Evolutionary conservation across 768 basidiomycete species (phyloP), one percentile per base, ranked within the genome.

Genomic region (Tulasnella sp.): DNA sequence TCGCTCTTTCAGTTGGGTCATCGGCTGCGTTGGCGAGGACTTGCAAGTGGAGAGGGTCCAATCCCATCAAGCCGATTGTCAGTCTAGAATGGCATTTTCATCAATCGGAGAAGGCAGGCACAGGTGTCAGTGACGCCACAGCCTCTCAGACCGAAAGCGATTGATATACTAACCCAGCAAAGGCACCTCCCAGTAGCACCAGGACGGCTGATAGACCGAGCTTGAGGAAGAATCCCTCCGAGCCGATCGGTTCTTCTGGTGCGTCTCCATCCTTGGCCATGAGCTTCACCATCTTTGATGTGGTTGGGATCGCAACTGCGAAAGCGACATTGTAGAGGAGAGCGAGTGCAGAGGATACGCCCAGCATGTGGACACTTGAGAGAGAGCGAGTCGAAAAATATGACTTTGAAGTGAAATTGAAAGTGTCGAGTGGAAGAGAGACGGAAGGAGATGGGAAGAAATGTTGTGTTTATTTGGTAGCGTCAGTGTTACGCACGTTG

Each of bases 11-110:
- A 29, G 80, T 85, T 6, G 84, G 78, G 81, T 94, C 87, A n/a
- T 92, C 92, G 0, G 94, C 95, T 11, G 93, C 93, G 1, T 89
- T 87, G 0, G 93, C 86, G 54, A 97, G 86, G 3, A 97, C 96
- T 22, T 94, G 89, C 6, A 97, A 87, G 80, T 97, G 93, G 19
- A 97, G 87, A 77, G 95, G 93, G 79, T 97, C 95, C 22, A 96
- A 87, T 1, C 96, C 96, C 96, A 97, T 97, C 36, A 97, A 85
- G 0, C 94, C 96, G 37, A 97, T 89, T 0, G 96, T 97, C 73
- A 97, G 84, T 2, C 94, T 95, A 67, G 36, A 34, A 39, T 31
- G 31, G 8, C 12, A 58, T 39, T 36, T n/a, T n/a, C n/a, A n/a
- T n/a, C n/a, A n/a, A 71, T 39, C 29, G 29, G 42, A 67, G 17